Evolutionary conservation across 1,139 yeast genomes (phyloP).

Genomic region (Diutina pseudorugosa): DNA sequence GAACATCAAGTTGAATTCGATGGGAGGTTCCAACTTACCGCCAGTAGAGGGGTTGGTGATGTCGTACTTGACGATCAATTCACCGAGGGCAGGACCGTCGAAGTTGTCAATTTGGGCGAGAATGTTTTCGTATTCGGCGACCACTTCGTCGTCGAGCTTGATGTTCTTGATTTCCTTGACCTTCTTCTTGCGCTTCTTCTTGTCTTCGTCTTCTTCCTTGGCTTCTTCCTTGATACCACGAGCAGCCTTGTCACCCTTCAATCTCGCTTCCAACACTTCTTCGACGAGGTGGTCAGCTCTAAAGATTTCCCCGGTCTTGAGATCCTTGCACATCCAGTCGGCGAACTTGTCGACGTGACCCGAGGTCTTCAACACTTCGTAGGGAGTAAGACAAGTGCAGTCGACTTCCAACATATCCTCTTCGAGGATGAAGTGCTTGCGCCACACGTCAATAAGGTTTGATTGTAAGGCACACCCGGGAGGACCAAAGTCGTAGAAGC

Average conservation of each 20-base stretch:
- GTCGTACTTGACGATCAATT: constrained; percentile 65
- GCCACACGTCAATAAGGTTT: constrained; percentile 87
- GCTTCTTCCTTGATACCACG: constrained; percentile 51
- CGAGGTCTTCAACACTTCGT: constrained; percentile 93
- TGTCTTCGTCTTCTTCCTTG: constrained; percentile 51
- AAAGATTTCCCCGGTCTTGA: constrained; percentile 93
- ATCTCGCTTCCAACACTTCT: constrained; percentile 89
- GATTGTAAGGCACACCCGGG: constrained; percentile 99
- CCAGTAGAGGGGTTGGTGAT: constrained; percentile 89
- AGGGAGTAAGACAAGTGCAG: constrained; percentile 94
- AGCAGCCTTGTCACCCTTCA: constrained; percentile 94
- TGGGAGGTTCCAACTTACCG: constrained; percentile 78
- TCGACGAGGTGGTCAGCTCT: constrained; percentile 97
- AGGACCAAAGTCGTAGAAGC: constrained; percentile 97
- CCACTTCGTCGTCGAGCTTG: constrained; percentile 71
- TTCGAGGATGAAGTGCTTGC: constrained; percentile 93
- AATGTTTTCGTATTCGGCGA: constrained; percentile 69
- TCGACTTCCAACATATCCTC: constrained; percentile 99
- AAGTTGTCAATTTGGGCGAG: constrained; percentile 93
- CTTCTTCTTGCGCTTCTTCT: constrained; percentile 74
- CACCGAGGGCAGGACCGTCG: constrained; percentile 87
- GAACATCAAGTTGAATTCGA: constrained; percentile 95
- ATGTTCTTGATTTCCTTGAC: constrained; percentile 89
- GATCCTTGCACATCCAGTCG: constrained; percentile 98
- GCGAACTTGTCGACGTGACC: constrained; percentile 99